A percentile compares a stretch with the other conserved stretches of the same genome.
Conservation (phyloP, 2,329 filamentous ascomycete genomes). For the Fusarium hainanense region DNA sequence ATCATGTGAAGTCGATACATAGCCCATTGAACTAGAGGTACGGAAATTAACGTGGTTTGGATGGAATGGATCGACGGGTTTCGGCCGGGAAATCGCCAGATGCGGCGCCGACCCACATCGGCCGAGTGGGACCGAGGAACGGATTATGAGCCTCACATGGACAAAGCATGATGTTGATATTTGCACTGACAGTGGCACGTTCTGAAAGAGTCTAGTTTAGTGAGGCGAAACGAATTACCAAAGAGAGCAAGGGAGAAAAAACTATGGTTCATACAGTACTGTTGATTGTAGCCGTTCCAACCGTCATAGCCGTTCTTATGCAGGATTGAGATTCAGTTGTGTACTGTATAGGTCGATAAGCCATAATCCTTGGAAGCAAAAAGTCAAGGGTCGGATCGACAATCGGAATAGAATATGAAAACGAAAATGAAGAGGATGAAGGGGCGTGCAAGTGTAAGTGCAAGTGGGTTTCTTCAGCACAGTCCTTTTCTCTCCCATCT, state of each 20-base stretch:
- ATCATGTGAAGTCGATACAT: slow-evolving; percentile 1
- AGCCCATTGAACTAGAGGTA: neutral
- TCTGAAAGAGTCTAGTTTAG: slow-evolving; percentile 26
- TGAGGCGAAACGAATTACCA: slow-evolving; percentile 7
- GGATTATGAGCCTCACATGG: slow-evolving; percentile 16
- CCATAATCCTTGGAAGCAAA: neutral
- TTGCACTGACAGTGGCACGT: neutral
- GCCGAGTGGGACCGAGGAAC: slow-evolving; percentile 20
- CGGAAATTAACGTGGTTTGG: slow-evolving; percentile 1
- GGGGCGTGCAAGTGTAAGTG: slow-evolving; percentile 1
- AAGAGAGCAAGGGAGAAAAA: neutral
- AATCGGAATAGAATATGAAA: slow-evolving; percentile 12
- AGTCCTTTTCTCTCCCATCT: neutral
- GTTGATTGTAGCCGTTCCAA: neutral
- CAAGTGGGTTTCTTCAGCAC: neutral
- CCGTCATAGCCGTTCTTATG: neutral
- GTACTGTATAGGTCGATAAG: neutral
- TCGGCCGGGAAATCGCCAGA: neutral
- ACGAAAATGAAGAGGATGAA: slow-evolving; percentile 7
- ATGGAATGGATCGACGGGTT: neutral
- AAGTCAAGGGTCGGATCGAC: neutral
- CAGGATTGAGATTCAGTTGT: neutral
- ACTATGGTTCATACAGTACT: neutral
- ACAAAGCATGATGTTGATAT: neutral
- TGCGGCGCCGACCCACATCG: slow-evolving; percentile 15